Base-by-base conservation (phyloP, 306 rosid species). In the Vigna trinervia region DNA sequence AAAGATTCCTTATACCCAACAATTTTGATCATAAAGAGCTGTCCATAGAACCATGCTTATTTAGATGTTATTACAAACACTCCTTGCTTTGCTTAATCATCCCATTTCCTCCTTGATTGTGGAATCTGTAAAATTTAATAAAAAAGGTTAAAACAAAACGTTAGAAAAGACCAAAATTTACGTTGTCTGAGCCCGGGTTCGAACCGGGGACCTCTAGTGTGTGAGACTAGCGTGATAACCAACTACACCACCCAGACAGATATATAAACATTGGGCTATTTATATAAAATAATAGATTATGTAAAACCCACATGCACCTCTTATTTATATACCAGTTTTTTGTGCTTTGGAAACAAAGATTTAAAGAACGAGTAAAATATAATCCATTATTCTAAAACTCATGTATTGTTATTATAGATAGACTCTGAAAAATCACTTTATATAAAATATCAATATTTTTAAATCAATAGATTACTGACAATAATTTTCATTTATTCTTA, bases 201-300 rank as follows among this genome's bases (percentile, higher is more conserved):
- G 76, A 80, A 80, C 80, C 71, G 80, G 80, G 71, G 80, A 74
- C 84, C 84, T 81, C 76, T 81, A 47, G 80, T 80, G 84, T 68
- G 80, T 81, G 80, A 81, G 76, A 81, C 84, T 74, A 81, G 71
- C 76, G 80, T 67, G 84, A 81, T 81, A 74, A 74, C 80, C 84
- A 50, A 81, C 84, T 74, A 81, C 84, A 81, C 80, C 80, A 81
- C 84, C 84, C 80, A 81, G 76, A 80, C 84, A 4, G 6, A 5
- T 0, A 34, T 34, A 0, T 5, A 0, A 0, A 5, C 6, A 0
- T 5, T 26, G 28, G 28, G 28, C 0, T 26, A 26, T 26, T 26
- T 26, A 2, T 26, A 26, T 26, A 26, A 26, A 26, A 0, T 26
- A 26, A 26, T 23, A 23, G 26, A 23, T 26, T 26, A 26, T 3